Conservation (phyloP, 164 flowering plant species). For the Magnolia changhungtana region DNA sequence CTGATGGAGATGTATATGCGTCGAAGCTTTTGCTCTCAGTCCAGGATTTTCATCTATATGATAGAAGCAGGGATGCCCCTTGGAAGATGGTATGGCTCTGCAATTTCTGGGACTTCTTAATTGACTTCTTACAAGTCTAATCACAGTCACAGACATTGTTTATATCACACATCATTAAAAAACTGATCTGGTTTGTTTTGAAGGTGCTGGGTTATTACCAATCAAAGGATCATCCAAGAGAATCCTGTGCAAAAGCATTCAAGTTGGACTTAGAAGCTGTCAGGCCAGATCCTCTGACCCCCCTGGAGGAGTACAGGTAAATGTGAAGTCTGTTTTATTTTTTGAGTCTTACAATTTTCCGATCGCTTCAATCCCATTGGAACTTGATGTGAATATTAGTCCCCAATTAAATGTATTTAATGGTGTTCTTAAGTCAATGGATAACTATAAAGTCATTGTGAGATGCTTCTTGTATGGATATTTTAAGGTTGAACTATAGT, state of each 20-base stretch:
- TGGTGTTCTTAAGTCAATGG: not conserved
- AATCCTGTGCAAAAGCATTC: slow-evolving; percentile 73
- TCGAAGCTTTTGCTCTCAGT: slow-evolving; percentile 69
- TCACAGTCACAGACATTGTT: not conserved
- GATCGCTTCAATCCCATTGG: not conserved
- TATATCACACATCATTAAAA: not conserved
- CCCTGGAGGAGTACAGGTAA: slow-evolving; percentile 93
- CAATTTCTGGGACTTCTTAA: not conserved
- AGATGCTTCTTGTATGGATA: no score
- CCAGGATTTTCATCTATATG: slow-evolving; percentile 69
- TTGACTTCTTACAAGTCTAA: no score
- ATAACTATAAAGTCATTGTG: not conserved
- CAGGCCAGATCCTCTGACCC: slow-evolving; percentile 78
- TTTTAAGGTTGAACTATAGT: no score
- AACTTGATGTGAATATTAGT: not conserved
- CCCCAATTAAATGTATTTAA: not conserved
- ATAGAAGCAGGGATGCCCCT: slow-evolving; percentile 75
- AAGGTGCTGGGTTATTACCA: slow-evolving; percentile 76
- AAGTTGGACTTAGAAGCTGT: slow-evolving; percentile 80
- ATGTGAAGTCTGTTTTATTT: not conserved
- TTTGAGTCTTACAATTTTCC: not conserved
- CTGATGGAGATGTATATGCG: slow-evolving; percentile 55
- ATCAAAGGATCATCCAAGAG: slow-evolving; percentile 80
- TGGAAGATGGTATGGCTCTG: slow-evolving; percentile 67
- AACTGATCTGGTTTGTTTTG: slow-evolving; percentile 15